These are phyloP conservation scores for Kwoniella heveanensis DNA, from an alignment of 768 basidiomycete species.

Conservation along the genomic window DNA sequence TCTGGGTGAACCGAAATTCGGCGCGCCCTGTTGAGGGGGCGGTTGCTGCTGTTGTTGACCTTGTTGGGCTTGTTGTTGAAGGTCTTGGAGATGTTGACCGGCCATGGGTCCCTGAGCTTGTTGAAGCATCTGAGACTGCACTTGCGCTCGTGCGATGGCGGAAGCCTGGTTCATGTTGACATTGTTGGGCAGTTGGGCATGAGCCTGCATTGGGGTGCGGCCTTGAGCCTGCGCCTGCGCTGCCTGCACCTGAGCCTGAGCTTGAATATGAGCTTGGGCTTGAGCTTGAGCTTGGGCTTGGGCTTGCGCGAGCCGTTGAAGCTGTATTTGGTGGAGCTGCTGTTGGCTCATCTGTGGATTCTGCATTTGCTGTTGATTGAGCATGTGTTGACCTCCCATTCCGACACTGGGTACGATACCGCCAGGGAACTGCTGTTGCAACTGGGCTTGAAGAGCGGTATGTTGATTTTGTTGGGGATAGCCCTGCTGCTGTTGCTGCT, in stretches of 20 bases:
- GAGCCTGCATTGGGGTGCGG: constrained; percentile 12
- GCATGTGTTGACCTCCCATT: constrained; percentile 1
- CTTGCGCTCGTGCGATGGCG: constrained; percentile 24
- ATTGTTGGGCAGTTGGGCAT: constrained; percentile 15
- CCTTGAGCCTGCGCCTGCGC: constrained; percentile 22
- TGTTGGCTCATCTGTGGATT: constrained; percentile 21
- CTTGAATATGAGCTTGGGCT: constrained; percentile 24
- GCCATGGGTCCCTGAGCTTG: constrained; percentile 21
- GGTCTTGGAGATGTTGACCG: constrained; percentile 23
- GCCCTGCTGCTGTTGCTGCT: constrained; percentile 31
- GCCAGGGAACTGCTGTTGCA: constrained; percentile 28
- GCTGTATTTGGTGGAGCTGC: constrained; percentile 25
- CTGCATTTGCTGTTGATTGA: constrained; percentile 22
- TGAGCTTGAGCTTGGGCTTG: constrained; percentile 26
- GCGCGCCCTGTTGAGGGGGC: constrained; percentile 6
- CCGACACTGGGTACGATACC: constrained; percentile 10
- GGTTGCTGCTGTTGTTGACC: constrained; percentile 1
- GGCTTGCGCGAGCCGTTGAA: constrained; percentile 28
- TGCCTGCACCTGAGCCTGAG: constrained; percentile 9
- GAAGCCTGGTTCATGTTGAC: constrained; percentile 8
- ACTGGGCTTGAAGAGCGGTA: constrained; percentile 17
- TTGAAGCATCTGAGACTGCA: constrained; percentile 29
- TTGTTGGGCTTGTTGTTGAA: constrained; percentile 18
- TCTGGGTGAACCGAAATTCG: constrained; percentile 26
- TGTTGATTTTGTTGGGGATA: constrained; percentile 13